Base-by-base conservation (phyloP, 2,329 filamentous ascomycete genomes). In the Stemphylium beticola region DNA sequence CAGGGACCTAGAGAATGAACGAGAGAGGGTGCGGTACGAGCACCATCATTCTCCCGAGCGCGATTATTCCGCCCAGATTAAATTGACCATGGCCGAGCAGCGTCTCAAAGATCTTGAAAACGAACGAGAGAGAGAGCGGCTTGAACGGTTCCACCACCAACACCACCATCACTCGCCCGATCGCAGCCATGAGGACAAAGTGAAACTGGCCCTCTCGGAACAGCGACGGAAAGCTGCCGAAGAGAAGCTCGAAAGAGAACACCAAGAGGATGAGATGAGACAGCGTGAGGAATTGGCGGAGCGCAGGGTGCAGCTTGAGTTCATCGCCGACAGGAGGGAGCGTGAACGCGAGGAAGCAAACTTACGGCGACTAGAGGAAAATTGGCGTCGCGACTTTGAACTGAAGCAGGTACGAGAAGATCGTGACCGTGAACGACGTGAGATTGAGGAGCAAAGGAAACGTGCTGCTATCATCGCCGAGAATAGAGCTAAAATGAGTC, bases 381-480 rank as follows among this genome's bases (percentile, higher is more conserved):
- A 60, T 37, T 58, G 71, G 46, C 68, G 62, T 61, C 65, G 68
- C 50, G 67, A 74, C 32, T 71, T 63, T 61, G 70, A 73, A 54
- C 49, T 74, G 37, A 68, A 68, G 57, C 57, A 55, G 14, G 68
- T 69, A 41, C 58, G 59, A 18, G 72, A 70, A 42, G 69, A 72
- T 14, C 64, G 71, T 17, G 65, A 72, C 9, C 72, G 74, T 40
- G 72, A 77, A 26, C 67, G 73, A 49, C 69, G 73, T 45, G 70
- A 77, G 55, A 62, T 71, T 14, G 73, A 77, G 58, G 76, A 61
- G 76, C 54, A 74, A 72, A 62, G 74, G 53, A 74, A 79, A 60
- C 69, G 66, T 34, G 71, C 78, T 45, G 72, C 69, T 32, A 72
- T 77, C 49, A 56, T 76, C 34, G 64, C 62, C 10, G 74, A 75